A percentile compares a stretch with the other conserved stretches of the same genome.
These are phyloP conservation scores for Fusarium anguioides DNA, from an alignment of 2,329 filamentous ascomycete genomes.

Conservation along the genomic window DNA sequence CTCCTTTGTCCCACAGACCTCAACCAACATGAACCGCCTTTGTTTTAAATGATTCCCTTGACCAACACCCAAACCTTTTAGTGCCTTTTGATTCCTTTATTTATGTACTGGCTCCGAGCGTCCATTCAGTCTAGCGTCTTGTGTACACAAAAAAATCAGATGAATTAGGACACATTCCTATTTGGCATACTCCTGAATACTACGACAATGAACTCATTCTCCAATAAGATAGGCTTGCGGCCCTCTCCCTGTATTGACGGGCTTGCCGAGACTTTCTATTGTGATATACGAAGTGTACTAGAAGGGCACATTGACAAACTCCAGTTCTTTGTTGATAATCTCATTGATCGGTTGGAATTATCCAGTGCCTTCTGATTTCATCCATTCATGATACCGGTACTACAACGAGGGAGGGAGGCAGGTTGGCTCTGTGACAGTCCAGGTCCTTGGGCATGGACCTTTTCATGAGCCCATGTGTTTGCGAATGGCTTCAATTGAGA, in stretches of 20 bases:
- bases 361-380: background rate
- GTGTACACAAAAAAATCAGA: conserved; percentile 18
- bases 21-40: conserved; percentile 16
- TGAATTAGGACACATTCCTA: background rate
- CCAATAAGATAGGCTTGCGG: background rate
- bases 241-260: background rate
- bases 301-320: background rate
- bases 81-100: conserved; percentile 7
- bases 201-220: background rate
- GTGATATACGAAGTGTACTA: background rate
- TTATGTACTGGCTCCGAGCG: background rate
- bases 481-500: background rate
- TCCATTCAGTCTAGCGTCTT: background rate
- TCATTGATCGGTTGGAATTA: background rate
- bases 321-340: conserved; percentile 17
- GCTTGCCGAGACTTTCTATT: background rate
- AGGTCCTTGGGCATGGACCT: background rate
- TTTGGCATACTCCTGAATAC: background rate
- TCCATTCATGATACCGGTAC: background rate
- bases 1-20: conserved; percentile 15
- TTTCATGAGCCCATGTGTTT: too few relatives aligned
- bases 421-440: background rate
- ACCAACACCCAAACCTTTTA: background rate
- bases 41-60: conserved; percentile 2
- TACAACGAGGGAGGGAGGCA: background rate